Base-by-base conservation (phyloP, 2,329 filamentous ascomycete species). In the Metarhizium guizhouense region DNA sequence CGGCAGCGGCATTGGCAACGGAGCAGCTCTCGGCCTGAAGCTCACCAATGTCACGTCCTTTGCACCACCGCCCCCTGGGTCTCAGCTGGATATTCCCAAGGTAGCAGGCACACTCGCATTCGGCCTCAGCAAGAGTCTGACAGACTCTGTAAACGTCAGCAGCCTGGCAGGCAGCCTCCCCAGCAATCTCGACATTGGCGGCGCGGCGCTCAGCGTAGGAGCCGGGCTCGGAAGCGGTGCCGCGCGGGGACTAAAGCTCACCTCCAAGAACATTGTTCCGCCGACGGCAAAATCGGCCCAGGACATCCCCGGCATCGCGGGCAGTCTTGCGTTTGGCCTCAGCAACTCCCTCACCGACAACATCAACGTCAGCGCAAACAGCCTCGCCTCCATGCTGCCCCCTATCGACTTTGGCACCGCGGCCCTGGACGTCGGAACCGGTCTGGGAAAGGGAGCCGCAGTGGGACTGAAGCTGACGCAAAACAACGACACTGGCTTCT, bases 211-310 rank as follows among this genome's bases (percentile, higher is more conserved):
- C 18, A 55, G 52, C 5, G 38, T 60, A 16, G 60, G 55, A 20
- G 36, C 54, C 16, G 60, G 58, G 7, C 43, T 62, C 4, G 61
- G 61, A 20, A 42, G 38, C 29, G 61, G 61, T 18, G 57, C 58
- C 29, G 51, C 54, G 7, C 54, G 47, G 36, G 52, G 55, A 11
- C 34, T 57, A 16, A 54, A 52, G 32, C 43, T 57, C 13, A 43
- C 42, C 10, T n/a, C 47, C 6, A 52, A 42, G 36, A 38, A 49
- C 14, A 34, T 54, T 6, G 36, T 18, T n/a, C 54, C 42, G 14
- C 57, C 42, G 10, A 43, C 20, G 10, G 53, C 43, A 29, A 38
- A 6, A 10, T 47, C 36, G 29, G 25, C 45, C n/a, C 53, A 43
- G 25, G 54, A 52, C 40, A 55, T 57, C 8, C 52, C 53, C 13